A percentile compares a stretch with the other conserved stretches of the same genome.
phyloP scores from a whole-genome alignment of 75 land plant genomes.

The Chamaecyparis obtusa region DNA sequence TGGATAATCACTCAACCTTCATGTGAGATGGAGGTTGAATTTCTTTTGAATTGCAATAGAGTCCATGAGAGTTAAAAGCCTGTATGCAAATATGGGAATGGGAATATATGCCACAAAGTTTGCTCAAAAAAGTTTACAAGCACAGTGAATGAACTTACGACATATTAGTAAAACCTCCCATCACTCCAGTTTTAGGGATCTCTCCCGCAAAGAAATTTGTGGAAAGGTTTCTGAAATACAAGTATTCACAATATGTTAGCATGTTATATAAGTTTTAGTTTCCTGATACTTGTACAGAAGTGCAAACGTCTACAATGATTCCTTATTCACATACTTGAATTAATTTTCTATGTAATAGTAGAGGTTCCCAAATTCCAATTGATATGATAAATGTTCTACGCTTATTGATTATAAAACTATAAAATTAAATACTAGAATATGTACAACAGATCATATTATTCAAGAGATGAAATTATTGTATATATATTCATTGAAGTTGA shows the following conservation, averaged over 20 bases:
- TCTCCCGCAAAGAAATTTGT: conserved; percentile 80
- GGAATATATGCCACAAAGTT: neutral
- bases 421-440: too few relatives aligned
- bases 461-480: too few relatives aligned
- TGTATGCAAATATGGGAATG: neutral
- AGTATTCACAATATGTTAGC: neutral
- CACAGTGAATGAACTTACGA: conserved; percentile 53
- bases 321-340: neutral
- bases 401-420: neutral
- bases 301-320: neutral
- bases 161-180: conserved; percentile 54
- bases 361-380: neutral
- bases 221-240: conserved; percentile 65
- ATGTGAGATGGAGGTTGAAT: neutral
- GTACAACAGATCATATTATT: too few relatives aligned
- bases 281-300: neutral
- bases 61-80: neutral
- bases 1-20: neutral
- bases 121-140: neutral
- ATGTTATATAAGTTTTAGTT: neutral
- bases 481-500: too few relatives aligned
- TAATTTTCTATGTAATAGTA: neutral
- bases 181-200: conserved; percentile 69
- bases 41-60: neutral
- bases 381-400: neutral